These are phyloP conservation scores for Penicillium waksmanii DNA, from an alignment of 495 filamentous ascomycete species.

Conservation along the genomic window DNA sequence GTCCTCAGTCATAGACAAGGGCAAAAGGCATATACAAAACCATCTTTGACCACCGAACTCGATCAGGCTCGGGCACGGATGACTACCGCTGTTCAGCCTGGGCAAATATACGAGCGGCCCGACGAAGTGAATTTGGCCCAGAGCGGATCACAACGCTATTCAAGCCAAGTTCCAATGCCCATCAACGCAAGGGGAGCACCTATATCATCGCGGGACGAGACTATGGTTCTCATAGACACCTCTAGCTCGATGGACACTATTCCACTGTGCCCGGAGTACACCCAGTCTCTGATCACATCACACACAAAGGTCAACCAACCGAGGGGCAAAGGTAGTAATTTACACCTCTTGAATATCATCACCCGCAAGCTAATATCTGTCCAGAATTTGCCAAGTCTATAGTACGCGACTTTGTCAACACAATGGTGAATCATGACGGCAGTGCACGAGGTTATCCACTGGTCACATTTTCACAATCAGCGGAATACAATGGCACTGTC, in stretches of 20 bases:
- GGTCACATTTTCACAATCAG: slow-evolving; percentile 42
- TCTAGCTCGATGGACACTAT: slow-evolving; percentile 51
- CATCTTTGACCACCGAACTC: slow-evolving; percentile 46
- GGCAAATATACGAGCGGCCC: slow-evolving; percentile 39
- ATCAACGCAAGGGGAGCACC: slow-evolving; percentile 32
- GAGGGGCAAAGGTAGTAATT: slow-evolving; percentile 45
- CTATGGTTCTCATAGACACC: slow-evolving; percentile 51
- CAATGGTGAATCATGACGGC: slow-evolving; percentile 49
- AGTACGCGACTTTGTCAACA: slow-evolving; percentile 47
- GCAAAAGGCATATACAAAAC: slow-evolving; percentile 35
- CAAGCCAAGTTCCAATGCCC: slow-evolving; percentile 46
- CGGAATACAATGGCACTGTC: slow-evolving; percentile 41
- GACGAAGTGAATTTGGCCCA: slow-evolving; percentile 47
- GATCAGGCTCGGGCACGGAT: slow-evolving; percentile 46
- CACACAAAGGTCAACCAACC: slow-evolving; percentile 44
- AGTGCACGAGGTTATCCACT: slow-evolving; percentile 44
- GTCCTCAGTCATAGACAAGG: slow-evolving; percentile 49
- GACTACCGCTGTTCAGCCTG: slow-evolving; percentile 44
- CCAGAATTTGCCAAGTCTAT: slow-evolving; percentile 48
- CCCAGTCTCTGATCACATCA: slow-evolving; percentile 46
- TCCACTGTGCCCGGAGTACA: slow-evolving; percentile 44
- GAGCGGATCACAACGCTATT: slow-evolving; percentile 44
- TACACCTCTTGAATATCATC: not conserved
- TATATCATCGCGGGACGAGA: slow-evolving; percentile 43
- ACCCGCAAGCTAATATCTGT: not conserved